Conservation (phyloP, 768 basidiomycete species). For the Stropharia rugosoannulata region DNA sequence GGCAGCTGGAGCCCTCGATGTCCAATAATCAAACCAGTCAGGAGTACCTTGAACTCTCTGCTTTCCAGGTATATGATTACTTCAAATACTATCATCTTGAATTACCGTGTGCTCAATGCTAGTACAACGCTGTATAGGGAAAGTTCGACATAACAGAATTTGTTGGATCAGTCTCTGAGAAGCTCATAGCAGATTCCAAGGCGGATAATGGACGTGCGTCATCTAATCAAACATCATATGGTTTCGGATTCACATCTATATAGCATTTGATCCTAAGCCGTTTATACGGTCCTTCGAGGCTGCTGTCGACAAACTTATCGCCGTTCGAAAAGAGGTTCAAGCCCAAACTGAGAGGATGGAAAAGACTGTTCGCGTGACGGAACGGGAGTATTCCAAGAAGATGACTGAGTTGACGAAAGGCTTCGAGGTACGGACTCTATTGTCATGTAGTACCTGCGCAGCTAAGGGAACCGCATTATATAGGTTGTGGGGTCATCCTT, state of each 20-base stretch:
- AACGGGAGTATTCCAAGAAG: slow-evolving; percentile 92
- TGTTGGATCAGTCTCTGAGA: slow-evolving; percentile 82
- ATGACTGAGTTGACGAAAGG: slow-evolving; percentile 91
- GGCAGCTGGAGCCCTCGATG: slow-evolving; percentile 8
- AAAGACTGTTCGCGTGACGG: slow-evolving; percentile 83
- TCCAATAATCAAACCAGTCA: slow-evolving; percentile 34
- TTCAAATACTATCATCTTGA: not conserved
- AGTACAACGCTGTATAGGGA: slow-evolving; percentile 42
- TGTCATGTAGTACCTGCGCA: not conserved
- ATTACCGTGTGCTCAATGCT: slow-evolving; percentile 1
- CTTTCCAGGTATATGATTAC: slow-evolving; percentile 48
- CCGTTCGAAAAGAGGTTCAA: slow-evolving; percentile 88
- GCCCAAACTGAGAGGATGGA: slow-evolving; percentile 90
- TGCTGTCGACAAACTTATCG: slow-evolving; percentile 85
- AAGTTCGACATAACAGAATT: slow-evolving; percentile 94
- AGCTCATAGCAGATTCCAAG: slow-evolving; percentile 83
- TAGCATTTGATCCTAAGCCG: slow-evolving; percentile 93
- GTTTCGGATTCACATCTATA: not conserved
- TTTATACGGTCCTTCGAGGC: slow-evolving; percentile 92
- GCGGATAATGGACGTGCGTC: slow-evolving; percentile 72
- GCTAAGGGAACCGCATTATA: not conserved
- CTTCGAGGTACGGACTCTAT: slow-evolving; percentile 70
- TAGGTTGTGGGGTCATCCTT: slow-evolving; percentile 90
- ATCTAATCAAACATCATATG: not conserved
- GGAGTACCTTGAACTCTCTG: slow-evolving; percentile 48